These are phyloP conservation scores for Fraxinus baroniana DNA, from an alignment of 305 asterid species.

Conservation along the genomic window DNA sequence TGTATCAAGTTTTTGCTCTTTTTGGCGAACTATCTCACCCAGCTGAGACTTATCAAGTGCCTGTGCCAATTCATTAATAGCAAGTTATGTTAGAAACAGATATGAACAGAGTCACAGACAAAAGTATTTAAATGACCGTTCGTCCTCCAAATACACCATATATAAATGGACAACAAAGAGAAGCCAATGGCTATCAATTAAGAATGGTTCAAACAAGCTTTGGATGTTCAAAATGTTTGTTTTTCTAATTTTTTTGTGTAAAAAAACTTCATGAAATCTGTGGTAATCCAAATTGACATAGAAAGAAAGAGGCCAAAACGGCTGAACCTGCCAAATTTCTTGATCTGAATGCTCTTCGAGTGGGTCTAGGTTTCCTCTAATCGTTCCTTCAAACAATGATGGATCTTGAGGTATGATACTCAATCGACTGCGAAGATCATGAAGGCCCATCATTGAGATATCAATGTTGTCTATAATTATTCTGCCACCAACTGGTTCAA, in stretches of 20 bases:
- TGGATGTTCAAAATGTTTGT: background rate
- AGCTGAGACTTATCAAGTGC: slow-evolving; percentile 97
- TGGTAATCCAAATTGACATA: background rate
- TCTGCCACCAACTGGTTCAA: slow-evolving; percentile 88
- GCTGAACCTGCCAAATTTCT: slow-evolving; percentile 79
- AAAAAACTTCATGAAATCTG: background rate
- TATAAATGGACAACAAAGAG: background rate
- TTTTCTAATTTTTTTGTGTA: background rate
- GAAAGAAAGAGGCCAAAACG: slow-evolving; percentile 10
- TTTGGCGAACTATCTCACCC: slow-evolving; percentile 78
- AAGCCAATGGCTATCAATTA: background rate
- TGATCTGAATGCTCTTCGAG: slow-evolving; percentile 87
- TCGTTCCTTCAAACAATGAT: slow-evolving; percentile 94
- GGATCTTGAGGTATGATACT: slow-evolving; percentile 99
- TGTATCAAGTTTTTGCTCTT: slow-evolving; percentile 86
- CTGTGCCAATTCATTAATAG: slow-evolving; percentile 36
- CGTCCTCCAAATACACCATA: background rate
- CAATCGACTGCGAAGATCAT: slow-evolving; percentile 85
- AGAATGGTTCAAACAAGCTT: background rate
- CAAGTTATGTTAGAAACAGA: slow-evolving; percentile 9
- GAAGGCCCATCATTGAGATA: slow-evolving; percentile 82
- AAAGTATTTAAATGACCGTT: background rate
- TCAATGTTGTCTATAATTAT: slow-evolving; percentile 84
- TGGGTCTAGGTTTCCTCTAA: slow-evolving; percentile 88
- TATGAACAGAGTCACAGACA: background rate